phyloP scores from a whole-genome alignment of 2,329 filamentous ascomycete genomes.

The Xylaria sp. region DNA sequence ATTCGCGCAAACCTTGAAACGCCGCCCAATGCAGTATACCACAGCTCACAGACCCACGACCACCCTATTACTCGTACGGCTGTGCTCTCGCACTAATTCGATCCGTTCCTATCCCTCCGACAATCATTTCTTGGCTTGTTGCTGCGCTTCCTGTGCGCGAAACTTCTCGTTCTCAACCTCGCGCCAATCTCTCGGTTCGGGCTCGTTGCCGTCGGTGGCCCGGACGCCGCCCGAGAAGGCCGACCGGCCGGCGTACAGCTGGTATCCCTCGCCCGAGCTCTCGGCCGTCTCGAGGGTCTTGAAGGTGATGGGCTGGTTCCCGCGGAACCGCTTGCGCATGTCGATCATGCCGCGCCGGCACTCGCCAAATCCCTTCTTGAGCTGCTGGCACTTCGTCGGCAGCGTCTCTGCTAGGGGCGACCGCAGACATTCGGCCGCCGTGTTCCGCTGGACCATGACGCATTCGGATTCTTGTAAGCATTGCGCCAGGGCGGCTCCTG shows the following conservation, averaged over 20 bases:
- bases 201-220: slow-evolving; percentile 75
- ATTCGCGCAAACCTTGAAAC: slow-evolving; percentile 40
- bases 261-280: slow-evolving; percentile 66
- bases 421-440: slow-evolving; percentile 87
- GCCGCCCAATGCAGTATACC: slow-evolving; percentile 46
- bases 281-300: slow-evolving; percentile 71
- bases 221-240: slow-evolving; percentile 74
- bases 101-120: background rate
- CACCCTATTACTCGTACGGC: slow-evolving; percentile 22
- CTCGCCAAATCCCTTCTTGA: slow-evolving; percentile 91
- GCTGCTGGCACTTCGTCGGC: slow-evolving; percentile 88
- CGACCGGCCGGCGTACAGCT: slow-evolving; percentile 82
- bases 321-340: slow-evolving; percentile 98
- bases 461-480: slow-evolving; percentile 98
- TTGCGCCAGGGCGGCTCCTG: slow-evolving; percentile 90
- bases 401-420: slow-evolving; percentile 83
- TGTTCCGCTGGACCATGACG: slow-evolving; percentile 90
- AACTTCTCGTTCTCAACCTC: slow-evolving; percentile 73
- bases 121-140: slow-evolving; percentile 44
- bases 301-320: slow-evolving; percentile 85
- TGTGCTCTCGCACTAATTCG: background rate
- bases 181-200: slow-evolving; percentile 69
- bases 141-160: slow-evolving; percentile 51
- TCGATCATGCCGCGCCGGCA: slow-evolving; percentile 97
- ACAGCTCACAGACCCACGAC: slow-evolving; percentile 4